phyloP scores from a whole-genome alignment of 164 flowering plant species.

The Annona cherimola region DNA sequence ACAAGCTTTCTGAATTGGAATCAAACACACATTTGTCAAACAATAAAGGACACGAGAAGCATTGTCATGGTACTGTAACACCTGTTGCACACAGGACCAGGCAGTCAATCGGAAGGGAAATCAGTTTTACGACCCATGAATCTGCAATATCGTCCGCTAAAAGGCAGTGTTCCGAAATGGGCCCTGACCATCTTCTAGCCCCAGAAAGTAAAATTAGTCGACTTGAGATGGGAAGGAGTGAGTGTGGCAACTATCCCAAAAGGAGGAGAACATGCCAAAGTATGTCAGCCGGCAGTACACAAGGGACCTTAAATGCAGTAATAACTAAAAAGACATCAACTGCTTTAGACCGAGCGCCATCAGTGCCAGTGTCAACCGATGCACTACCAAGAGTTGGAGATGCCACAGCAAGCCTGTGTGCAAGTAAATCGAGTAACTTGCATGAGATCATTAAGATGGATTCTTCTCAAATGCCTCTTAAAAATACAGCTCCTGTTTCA shows the following conservation, averaged over 20 bases:
- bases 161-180: conserved; percentile 6
- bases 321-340: conserved; percentile 22
- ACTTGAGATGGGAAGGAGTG: conserved; percentile 11
- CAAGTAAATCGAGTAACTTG: conserved; percentile 2
- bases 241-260: conserved; percentile 18
- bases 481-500: conserved; percentile 36
- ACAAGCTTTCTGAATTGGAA: conserved; percentile 1
- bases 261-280: conserved; percentile 34
- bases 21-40: conserved; percentile 8
- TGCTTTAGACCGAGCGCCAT: conserved; percentile 1
- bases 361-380: not conserved
- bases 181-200: conserved; percentile 10
- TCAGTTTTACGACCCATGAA: conserved; percentile 1
- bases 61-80: conserved; percentile 11
- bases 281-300: conserved; percentile 7
- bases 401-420: conserved; percentile 2
- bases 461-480: conserved; percentile 9
- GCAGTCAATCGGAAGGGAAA: conserved; percentile 14
- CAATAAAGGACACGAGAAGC: conserved; percentile 15
- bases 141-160: conserved; percentile 4
- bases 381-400: not conserved
- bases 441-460: conserved; percentile 3
- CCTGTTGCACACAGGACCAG: conserved; percentile 56
- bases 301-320: conserved; percentile 5
- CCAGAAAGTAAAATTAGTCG: conserved; percentile 11